Evolutionary conservation across 2,329 filamentous ascomycete species (phyloP).

Genomic region (Curvularia sp.): DNA sequence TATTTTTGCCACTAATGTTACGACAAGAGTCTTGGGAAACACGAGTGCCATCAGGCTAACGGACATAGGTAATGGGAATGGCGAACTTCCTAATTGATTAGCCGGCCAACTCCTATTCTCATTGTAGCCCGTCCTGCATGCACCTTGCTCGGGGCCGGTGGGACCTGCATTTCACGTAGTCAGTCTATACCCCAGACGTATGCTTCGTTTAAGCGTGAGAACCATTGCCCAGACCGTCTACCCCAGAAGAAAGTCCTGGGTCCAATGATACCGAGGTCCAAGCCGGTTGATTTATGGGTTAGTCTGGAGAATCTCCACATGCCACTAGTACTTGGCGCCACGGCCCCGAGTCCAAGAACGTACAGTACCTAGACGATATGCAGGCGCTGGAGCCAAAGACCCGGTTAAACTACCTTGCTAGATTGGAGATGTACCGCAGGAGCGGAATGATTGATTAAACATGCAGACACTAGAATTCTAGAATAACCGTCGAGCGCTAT

Average conservation of each 20-base stretch:
- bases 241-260: conserved; percentile 16
- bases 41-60: not conserved
- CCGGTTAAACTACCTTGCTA: conserved; percentile 26
- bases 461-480: conserved; percentile 22
- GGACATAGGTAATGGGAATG: conserved; percentile 1
- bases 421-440: conserved; percentile 16
- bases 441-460: conserved; percentile 21
- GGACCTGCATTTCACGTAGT: conserved; percentile 28
- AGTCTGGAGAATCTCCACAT: conserved; percentile 21
- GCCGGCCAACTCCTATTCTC: conserved; percentile 4
- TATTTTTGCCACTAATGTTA: not conserved
- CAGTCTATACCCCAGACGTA: conserved; percentile 19
- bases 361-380: conserved; percentile 9
- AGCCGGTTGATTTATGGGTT: conserved; percentile 36
- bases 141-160: conserved; percentile 9
- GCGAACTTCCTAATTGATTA: conserved; percentile 10
- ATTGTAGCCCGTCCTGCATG: not conserved
- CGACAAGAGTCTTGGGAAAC: not conserved
- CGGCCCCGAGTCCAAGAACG: conserved; percentile 7
- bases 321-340: conserved; percentile 10
- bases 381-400: conserved; percentile 20
- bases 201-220: conserved; percentile 19
- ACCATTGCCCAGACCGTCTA: conserved; percentile 18
- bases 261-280: conserved; percentile 26
- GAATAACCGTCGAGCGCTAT: conserved; percentile 30